phyloP scores from a whole-genome alignment of 371 early-diverging fungal species.

The Actinomortierella ambigua region DNA sequence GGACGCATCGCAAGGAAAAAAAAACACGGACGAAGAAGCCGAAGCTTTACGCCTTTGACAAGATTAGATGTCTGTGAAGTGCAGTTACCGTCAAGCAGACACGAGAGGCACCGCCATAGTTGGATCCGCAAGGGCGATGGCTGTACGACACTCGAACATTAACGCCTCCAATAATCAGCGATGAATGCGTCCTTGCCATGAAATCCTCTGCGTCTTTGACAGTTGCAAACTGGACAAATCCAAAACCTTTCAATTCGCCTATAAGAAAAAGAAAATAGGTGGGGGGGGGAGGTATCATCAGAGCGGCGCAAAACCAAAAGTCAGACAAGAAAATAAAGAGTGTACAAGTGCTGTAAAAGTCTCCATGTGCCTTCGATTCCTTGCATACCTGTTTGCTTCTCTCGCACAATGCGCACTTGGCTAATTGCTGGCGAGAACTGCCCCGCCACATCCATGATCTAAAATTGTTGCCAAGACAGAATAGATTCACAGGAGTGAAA shows the following conservation, averaged over 20 bases:
- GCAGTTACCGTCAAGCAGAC: constrained; percentile 8
- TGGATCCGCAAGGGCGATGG: constrained; percentile 8
- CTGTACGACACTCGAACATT: constrained; percentile 24
- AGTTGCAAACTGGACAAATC: constrained; percentile 20
- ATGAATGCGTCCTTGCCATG: constrained; percentile 14
- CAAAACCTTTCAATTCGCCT: constrained; percentile 38
- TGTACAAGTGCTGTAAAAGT: neutral
- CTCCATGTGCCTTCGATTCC: too few relatives aligned
- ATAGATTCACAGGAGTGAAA: too few relatives aligned
- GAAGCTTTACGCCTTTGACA: too few relatives aligned
- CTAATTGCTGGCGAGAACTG: too few relatives aligned
- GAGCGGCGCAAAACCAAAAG: too few relatives aligned
- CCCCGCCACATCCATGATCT: neutral
- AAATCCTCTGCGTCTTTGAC: constrained; percentile 25
- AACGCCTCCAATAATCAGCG: constrained; percentile 20
- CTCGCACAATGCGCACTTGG: constrained; percentile 18
- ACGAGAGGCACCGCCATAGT: neutral
- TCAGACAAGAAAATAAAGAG: neutral
- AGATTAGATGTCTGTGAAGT: too few relatives aligned
- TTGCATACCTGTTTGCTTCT: constrained; percentile 26
- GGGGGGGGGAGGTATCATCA: neutral
- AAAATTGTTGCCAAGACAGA: constrained; percentile 6
- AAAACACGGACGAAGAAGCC: too few relatives aligned
- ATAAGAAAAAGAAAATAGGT: neutral
- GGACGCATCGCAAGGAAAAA: too few relatives aligned